These are phyloP conservation scores for Heterobasidion irregulare DNA, from an alignment of 1,284 basidiomycete species.

Conservation along the genomic window DNA sequence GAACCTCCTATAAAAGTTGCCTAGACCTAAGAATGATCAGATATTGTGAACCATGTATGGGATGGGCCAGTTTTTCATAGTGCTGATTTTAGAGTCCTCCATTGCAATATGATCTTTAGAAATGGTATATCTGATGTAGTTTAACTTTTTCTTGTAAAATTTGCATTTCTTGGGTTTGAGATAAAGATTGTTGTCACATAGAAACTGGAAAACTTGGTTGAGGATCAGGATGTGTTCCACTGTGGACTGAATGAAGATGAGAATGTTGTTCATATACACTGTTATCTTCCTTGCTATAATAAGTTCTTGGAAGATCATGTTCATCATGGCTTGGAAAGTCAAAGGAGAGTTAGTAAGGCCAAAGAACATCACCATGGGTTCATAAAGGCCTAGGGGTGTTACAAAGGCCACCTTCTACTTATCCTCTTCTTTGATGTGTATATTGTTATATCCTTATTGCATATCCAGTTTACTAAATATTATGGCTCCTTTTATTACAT, in stretches of 20 bases:
- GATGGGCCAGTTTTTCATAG: background rate
- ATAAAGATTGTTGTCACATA: background rate
- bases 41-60: conserved; percentile 10
- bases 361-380: background rate
- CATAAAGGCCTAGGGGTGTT: background rate
- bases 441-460: background rate
- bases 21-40: background rate
- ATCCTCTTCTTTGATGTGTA: background rate
- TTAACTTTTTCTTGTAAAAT: background rate
- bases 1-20: background rate
- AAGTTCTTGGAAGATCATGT: background rate
- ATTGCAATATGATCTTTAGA: background rate
- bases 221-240: background rate
- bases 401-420: background rate
- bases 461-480: background rate
- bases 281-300: background rate
- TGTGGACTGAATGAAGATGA: background rate
- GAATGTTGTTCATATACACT: background rate
- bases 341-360: background rate
- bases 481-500: background rate
- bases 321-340: conserved; percentile 1
- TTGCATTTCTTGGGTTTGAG: background rate
- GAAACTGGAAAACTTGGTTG: background rate
- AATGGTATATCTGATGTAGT: background rate
- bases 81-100: background rate